A percentile compares a stretch with the other conserved stretches of the same genome.
Conservation (phyloP, 2,329 filamentous ascomycete genomes). For the Hysterium pulicare region DNA sequence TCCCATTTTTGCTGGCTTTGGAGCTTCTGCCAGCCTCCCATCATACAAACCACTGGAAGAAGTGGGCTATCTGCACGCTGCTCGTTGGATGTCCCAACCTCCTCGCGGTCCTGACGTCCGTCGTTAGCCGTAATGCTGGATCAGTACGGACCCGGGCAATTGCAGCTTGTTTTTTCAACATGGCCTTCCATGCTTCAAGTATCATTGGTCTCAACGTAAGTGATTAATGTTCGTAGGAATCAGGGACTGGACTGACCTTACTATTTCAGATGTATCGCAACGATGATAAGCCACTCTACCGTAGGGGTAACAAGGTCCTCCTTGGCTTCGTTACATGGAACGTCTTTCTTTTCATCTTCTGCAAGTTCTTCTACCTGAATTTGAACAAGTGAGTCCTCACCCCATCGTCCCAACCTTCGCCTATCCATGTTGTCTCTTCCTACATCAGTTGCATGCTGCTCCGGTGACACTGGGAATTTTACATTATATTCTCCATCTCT, state of each 20-base stretch:
- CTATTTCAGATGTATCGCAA: slow-evolving; percentile 44
- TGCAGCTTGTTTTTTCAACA: slow-evolving; percentile 29
- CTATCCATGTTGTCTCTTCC: too few relatives aligned
- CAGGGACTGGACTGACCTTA: neutral
- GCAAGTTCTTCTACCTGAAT: slow-evolving; percentile 37
- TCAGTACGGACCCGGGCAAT: slow-evolving; percentile 32
- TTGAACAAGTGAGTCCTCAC: too few relatives aligned
- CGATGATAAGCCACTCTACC: slow-evolving; percentile 51
- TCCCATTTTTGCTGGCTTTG: slow-evolving; percentile 31
- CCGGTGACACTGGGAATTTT: too few relatives aligned
- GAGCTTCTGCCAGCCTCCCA: slow-evolving; percentile 17
- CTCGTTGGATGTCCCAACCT: slow-evolving; percentile 43
- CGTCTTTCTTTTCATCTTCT: slow-evolving; percentile 45
- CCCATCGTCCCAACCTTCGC: too few relatives aligned
- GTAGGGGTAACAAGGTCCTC: slow-evolving; percentile 48
- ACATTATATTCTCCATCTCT: too few relatives aligned
- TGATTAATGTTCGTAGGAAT: neutral
- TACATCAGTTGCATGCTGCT: too few relatives aligned
- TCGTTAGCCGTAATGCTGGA: slow-evolving; percentile 29
- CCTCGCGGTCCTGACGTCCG: slow-evolving; percentile 32
- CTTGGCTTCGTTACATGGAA: slow-evolving; percentile 47
- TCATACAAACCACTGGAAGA: slow-evolving; percentile 23
- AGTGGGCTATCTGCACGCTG: slow-evolving; percentile 26
- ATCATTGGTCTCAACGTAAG: slow-evolving; percentile 24
- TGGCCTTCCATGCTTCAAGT: slow-evolving; percentile 42